Base-by-base conservation (phyloP, 2,329 filamentous ascomycete genomes). In the Botrytis fragariae region DNA sequence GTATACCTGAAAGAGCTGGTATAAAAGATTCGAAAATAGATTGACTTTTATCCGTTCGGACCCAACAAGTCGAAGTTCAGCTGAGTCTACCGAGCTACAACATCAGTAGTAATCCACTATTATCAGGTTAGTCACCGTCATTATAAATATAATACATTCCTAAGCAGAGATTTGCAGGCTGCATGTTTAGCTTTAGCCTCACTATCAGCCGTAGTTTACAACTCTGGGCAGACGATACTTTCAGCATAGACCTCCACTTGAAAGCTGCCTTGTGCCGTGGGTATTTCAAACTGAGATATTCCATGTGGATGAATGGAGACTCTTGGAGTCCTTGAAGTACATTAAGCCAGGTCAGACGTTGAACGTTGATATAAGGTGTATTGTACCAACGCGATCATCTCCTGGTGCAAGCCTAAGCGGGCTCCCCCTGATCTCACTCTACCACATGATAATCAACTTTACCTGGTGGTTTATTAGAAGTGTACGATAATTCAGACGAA, bases 141-240 rank as follows among this genome's bases (percentile, higher is more conserved):
- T 18, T 8, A 2, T 5, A n/a, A 6, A n/a, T 14, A n/a, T 39
- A 1, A 39, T n/a, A n/a, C 0, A n/a, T n/a, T n/a, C 35, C 0
- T 10, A 1, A 16, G 12, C 12, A 39, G 25, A 39, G 14, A 39
- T 9, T 18, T 18, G 6, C 9, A 22, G 0, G 35, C 25, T 39
- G 7, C 4, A n/a, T 2, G 14, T n/a, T n/a, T n/a, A 25, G 22
- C 35, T 39, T 39, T 62, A n/a, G 22, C 22, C 59, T 61, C 35
- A 8, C 5, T 61, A 22, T 37, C 35, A 37, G 22, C 20, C 32
- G 22, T 37, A 25, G 8, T 8, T 16, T n/a, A 39, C 22, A 7
- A 8, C 22, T n/a, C 10, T 22, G 32, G 59, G 32, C 10, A 61
- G 20, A 61, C 22, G 3, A 61, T n/a, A 4, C 32, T 37, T 7